phyloP scores from a whole-genome alignment of 208 protist species.

The Leishmania tropica region DNA sequence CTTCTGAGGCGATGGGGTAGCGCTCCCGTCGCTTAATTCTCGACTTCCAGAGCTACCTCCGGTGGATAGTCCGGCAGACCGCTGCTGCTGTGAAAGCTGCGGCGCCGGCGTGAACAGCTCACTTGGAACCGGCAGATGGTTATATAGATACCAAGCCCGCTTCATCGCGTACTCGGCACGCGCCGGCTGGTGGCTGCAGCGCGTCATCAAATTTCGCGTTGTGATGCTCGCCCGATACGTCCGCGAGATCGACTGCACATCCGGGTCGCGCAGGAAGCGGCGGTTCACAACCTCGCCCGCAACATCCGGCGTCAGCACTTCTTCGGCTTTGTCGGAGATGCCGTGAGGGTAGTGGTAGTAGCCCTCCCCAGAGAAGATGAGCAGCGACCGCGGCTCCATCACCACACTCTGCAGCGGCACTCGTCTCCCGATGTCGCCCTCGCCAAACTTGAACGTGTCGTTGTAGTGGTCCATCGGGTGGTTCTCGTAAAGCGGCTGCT shows the following conservation, averaged over 20 bases:
- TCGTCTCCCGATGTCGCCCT: slow-evolving; percentile 67
- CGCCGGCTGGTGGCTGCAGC: slow-evolving; percentile 81
- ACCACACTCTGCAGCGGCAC: slow-evolving; percentile 75
- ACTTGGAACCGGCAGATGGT: slow-evolving; percentile 64
- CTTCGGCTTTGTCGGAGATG: slow-evolving; percentile 69
- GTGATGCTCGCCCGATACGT: slow-evolving; percentile 86
- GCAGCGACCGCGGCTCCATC: slow-evolving; percentile 85
- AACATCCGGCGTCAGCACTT: slow-evolving; percentile 52
- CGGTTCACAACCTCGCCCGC: slow-evolving; percentile 83
- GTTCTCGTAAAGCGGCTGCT: slow-evolving; percentile 65
- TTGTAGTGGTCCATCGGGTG: slow-evolving; percentile 94
- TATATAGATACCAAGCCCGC: slow-evolving; percentile 85
- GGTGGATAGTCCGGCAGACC: background rate
- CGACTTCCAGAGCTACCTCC: background rate
- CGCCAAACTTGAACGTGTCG: slow-evolving; percentile 89
- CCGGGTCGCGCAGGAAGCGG: slow-evolving; percentile 54
- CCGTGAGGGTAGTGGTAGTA: slow-evolving; percentile 92
- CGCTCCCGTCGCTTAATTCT: background rate
- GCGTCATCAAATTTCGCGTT: slow-evolving; percentile 84
- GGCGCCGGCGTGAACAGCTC: slow-evolving; percentile 50
- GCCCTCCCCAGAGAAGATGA: slow-evolving; percentile 81
- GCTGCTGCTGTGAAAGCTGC: background rate
- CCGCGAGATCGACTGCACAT: slow-evolving; percentile 54
- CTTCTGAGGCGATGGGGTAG: background rate
- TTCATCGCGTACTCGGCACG: slow-evolving; percentile 89